A percentile compares a stretch with the other conserved stretches of the same genome.
Conservation (phyloP, 495 filamentous ascomycete genomes). For the Cryomyces minteri region DNA sequence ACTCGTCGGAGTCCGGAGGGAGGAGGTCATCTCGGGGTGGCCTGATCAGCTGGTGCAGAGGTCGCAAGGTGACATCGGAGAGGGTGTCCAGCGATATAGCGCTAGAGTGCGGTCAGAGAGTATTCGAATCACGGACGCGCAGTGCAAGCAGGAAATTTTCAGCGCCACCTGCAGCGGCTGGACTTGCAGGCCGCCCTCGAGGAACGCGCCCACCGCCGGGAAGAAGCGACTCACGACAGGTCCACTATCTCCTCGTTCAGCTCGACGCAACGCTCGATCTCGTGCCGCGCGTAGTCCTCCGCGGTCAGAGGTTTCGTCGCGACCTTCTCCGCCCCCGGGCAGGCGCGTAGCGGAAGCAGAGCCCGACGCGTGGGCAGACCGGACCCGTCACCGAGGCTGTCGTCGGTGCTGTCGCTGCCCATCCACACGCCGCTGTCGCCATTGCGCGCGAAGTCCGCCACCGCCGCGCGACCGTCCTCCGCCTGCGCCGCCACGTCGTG, state of each 20-base stretch:
- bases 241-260: conserved; percentile 41
- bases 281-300: background rate
- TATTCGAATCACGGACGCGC: no score
- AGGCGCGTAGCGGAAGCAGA: no score
- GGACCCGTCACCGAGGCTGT: conserved; percentile 2
- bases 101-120: conserved; percentile 1
- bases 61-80: conserved; percentile 27
- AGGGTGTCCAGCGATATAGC: conserved; percentile 18
- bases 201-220: no score
- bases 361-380: no score
- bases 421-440: conserved; percentile 76
- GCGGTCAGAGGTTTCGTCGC: background rate
- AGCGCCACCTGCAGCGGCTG: no score
- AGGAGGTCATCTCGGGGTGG: conserved; percentile 21
- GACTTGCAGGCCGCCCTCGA: no score
- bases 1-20: conserved; percentile 26
- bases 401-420: conserved; percentile 39
- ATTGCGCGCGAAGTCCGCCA: conserved; percentile 33
- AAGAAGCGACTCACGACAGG: conserved; percentile 34
- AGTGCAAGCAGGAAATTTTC: no score
- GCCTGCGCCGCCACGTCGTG: background rate
- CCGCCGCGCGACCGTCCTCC: no score
- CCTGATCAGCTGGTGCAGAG: conserved; percentile 39
- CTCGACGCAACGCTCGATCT: conserved; percentile 38
- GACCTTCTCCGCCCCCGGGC: background rate